Evolutionary conservation across 2,329 filamentous ascomycete genomes (phyloP), one percentile per base, ranked within the genome.

Genomic region (Cercospora canescens): DNA sequence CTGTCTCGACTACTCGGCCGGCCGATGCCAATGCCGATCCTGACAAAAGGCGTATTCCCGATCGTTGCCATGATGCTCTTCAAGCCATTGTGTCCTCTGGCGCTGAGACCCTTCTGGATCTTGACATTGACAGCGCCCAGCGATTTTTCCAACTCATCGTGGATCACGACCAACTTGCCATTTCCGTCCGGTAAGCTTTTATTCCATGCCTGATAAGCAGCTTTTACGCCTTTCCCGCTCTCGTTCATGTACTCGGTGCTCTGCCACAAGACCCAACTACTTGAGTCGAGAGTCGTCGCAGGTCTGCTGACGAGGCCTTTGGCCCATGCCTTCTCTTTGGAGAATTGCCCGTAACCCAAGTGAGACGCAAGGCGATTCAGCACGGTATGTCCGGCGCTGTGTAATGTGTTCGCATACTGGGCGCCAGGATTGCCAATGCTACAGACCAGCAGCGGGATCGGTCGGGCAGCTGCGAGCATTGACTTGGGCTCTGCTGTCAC

Each of bases 1-100:
- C 83, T 81, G 58, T 92, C 89, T 69, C 93, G 84, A 68, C 85
- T 89, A 54, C 81, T 82, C 0, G 94, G 94, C 54, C 95, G 82
- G n/a, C 92, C 94, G 80, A 98, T 97, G 0, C 95, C 95, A 12
- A 98, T 81, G 0, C 91, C 89, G 59, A 98, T 87, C 39, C 73
- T 67, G 30, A 70, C 73, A 60, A 71, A 98, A 83, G 91, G 94
- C 93, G 77, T 97, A 92, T 78, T 96, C 91, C 57, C 91, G 37
- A 76, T 66, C 9, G 64, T 48, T 78, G 91, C 96, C 78, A 96
- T 89, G 78, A 98, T 65, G 68, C 78, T 81, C 76, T 83, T 84
- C 60, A 84, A 65, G 30, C 80, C 77, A 71, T 83, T 83, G 58
- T 84, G 80, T 0, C 82, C 80, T 66, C 76, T 78, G 9, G 80